Conservation (phyloP, 805 yeast species). For the Komagataella kurtzmanii region DNA sequence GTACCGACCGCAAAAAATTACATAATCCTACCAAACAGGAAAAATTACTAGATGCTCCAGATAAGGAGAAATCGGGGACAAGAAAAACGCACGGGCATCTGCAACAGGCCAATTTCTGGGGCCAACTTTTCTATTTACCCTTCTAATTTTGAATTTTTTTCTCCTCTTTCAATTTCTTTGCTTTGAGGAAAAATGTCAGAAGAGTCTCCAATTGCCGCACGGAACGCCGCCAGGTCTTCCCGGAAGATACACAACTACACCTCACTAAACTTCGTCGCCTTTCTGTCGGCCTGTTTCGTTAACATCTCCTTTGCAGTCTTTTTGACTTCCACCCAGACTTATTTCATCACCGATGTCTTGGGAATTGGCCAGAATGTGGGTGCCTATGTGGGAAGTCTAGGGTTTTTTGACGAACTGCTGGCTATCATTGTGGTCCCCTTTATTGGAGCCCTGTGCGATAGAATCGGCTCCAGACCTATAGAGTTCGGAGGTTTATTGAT, state of each 20-base stretch:
- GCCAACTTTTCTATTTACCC: neutral
- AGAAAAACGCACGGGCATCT: neutral
- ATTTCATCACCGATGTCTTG: constrained; percentile 18
- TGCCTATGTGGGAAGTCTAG: constrained; percentile 31
- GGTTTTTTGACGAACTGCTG: constrained; percentile 46
- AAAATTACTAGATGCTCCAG: neutral
- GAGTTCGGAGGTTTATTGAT: constrained; percentile 33
- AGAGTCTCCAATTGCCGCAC: neutral
- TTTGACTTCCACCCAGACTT: constrained; percentile 16
- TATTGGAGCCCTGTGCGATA: constrained; percentile 50
- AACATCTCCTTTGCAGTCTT: constrained; percentile 15
- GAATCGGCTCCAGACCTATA: constrained; percentile 44
- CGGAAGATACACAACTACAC: constrained; percentile 10
- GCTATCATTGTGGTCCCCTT: constrained; percentile 43
- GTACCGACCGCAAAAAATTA: too few species aligned
- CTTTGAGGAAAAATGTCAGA: neutral
- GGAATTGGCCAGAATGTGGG: constrained; percentile 20
- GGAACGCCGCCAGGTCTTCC: neutral
- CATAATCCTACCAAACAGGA: neutral
- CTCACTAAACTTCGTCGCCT: constrained; percentile 12
- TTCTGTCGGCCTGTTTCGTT: constrained; percentile 10
- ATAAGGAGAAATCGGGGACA: neutral
- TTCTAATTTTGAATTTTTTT: neutral
- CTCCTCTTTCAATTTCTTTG: neutral
- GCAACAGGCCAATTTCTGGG: neutral